Base-by-base conservation (phyloP, 2,329 filamentous ascomycete genomes). In the Claviceps humidiphila region DNA sequence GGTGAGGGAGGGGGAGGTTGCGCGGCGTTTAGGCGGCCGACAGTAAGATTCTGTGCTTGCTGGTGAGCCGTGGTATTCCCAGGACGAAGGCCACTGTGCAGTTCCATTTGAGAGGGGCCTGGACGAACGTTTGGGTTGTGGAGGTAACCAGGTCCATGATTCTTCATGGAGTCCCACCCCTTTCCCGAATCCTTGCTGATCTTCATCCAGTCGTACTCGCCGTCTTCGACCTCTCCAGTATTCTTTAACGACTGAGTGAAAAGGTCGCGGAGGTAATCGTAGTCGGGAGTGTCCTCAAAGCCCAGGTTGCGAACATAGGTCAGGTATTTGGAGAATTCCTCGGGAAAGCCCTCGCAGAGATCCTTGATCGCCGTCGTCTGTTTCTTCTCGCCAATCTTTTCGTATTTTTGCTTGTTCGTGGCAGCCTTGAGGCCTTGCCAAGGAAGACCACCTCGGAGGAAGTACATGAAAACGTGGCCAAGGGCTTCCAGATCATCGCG, bases 381-480 rank as follows among this genome's bases (percentile, higher is more conserved):
- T 76, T 98, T 98, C 85, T 98, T 97, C 77, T 98, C 91, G 46
- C 93, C 93, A 70, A 98, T 98, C 79, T 97, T 97, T 74, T 98
- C 93, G 68, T 98, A 98, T 74, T 98, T 98, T 68, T 98, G 93
- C 81, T 98, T 85, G 69, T 85, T 85, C 47, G 82, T 85, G 34
- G 81, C 82, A 66, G 82, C 82, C 72, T 86, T 86, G 57, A 87
- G 72, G 9, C 82, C 82, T 65, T 87, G 82, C 82, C 83, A 87
- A 39, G 83, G 82, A 51, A 86, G 73, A 7, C 80, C 81, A 47
- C 83, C 83, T n/a, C 82, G 75, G 45, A 86, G 68, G 67, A 87
- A 86, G 68, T 87, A 87, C 75, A 87, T 81, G 67, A 86, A 85
- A 42, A 87, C 82, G 63, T 87, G 83, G 20, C 83, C 83, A 13